Conservation (phyloP, 164 flowering plant genomes). For the Echeveria elegans region DNA sequence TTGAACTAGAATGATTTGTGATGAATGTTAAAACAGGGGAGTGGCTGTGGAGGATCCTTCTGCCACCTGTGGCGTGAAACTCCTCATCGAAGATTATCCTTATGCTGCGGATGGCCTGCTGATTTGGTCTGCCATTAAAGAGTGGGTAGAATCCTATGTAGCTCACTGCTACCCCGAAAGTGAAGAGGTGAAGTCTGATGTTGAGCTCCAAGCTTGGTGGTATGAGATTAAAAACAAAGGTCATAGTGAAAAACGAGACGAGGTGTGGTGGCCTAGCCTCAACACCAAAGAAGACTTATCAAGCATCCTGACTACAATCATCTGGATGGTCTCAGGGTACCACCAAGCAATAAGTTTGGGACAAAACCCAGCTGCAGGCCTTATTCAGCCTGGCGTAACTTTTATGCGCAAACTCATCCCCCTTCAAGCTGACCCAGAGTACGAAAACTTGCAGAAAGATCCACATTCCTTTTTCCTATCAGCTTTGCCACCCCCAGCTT, state of each 20-base stretch:
- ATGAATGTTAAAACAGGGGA: conserved; percentile 41
- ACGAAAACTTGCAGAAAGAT: conserved; percentile 39
- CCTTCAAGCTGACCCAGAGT: conserved; percentile 41
- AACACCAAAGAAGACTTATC: conserved; percentile 59
- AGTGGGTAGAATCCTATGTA: conserved; percentile 70
- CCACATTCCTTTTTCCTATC: conserved; percentile 59
- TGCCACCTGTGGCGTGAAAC: conserved; percentile 56
- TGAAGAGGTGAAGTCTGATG: conserved; percentile 43
- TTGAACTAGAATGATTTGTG: background rate
- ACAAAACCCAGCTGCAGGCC: conserved; percentile 88
- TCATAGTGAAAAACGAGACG: conserved; percentile 58
- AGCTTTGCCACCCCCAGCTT: conserved; percentile 67
- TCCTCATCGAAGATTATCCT: conserved; percentile 87
- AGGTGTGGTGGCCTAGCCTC: conserved; percentile 94
- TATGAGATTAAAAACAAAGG: conserved; percentile 76
- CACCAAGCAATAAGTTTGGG: conserved; percentile 98
- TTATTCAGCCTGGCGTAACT: conserved; percentile 76
- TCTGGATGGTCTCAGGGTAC: conserved; percentile 89
- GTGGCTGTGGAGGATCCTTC: conserved; percentile 92
- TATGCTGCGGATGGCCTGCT: conserved; percentile 96
- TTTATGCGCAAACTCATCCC: conserved; percentile 69
- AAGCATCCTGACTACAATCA: conserved; percentile 56
- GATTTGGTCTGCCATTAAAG: conserved; percentile 82
- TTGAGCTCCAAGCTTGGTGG: conserved; percentile 96
- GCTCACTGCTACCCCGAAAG: conserved; percentile 51